Base-by-base conservation (phyloP, 192 early-diverging fungal genomes). In the Pecoramyces ruminantium region DNA sequence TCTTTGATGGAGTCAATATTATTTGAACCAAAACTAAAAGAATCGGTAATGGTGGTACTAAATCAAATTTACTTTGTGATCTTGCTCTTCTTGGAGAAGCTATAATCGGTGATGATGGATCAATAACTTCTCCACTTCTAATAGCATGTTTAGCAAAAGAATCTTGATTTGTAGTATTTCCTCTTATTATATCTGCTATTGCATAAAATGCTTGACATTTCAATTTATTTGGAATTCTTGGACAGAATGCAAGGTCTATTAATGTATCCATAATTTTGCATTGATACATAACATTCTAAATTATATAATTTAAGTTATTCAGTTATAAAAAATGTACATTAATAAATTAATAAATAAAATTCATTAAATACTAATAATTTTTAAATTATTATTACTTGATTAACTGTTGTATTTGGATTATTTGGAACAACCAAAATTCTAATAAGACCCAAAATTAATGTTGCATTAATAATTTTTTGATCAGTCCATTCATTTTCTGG, bases 391-490 rank as follows among this genome's bases (percentile, higher is more conserved):
- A 16, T 16, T 77, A 92, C 90, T 85, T 99, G 97, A 84, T 99
- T 99, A 5, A 89, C 87, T 13, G 86, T 82, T 0, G 96, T 96
- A 83, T 94, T 98, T 21, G 92, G 91, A 83, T 93, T 95, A 78
- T 94, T 94, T 14, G 94, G 94, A 58, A 92, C 95, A 9, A 95
- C 94, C 29, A 99, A 87, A 82, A 97, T 94, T 29, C 95, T 89
- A 38, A 98, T 91, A 67, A 98, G 86, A 78, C 96, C 94, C 80
- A 99, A 86, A 0, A 97, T 92, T 27, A 94, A 88, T n/a, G 93
- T 89, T 78, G 94, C 94, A 82, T 98, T 98, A 81, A 88, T 89
- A 11, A 92, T 90, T 81, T 96, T 94, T 85, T 98, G 96, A 17
- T 93, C 90, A 18, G 87, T 87, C 90, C 95, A 96, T 78, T 87